These are phyloP conservation scores for Nemania diffusa DNA, from an alignment of 2,329 filamentous ascomycete genomes.

Conservation along the genomic window DNA sequence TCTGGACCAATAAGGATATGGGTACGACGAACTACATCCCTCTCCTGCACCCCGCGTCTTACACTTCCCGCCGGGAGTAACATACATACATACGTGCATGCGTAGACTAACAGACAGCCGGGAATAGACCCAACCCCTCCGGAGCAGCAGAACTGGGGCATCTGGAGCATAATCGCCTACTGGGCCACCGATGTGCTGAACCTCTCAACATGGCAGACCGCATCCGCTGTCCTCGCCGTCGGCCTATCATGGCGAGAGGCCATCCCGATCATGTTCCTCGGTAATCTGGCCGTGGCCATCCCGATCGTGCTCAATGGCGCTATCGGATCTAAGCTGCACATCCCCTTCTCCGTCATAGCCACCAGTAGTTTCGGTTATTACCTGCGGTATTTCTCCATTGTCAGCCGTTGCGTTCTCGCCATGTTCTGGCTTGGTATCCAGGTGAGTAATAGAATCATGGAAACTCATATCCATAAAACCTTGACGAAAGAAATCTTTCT, in stretches of 20 bases:
- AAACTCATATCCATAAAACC: too few species aligned
- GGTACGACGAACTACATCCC: conserved; percentile 36
- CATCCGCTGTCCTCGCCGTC: conserved; percentile 50
- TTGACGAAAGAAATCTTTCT: neutral
- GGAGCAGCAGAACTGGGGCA: conserved; percentile 53
- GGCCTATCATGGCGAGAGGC: conserved; percentile 52
- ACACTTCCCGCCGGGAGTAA: too few species aligned
- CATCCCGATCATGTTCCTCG: conserved; percentile 61
- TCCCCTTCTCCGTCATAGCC: conserved; percentile 59
- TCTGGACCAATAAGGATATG: conserved; percentile 54
- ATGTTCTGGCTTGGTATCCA: conserved; percentile 70
- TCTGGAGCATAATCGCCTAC: conserved; percentile 51
- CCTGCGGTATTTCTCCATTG: conserved; percentile 53
- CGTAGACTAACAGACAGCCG: conserved; percentile 36
- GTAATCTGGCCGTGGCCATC: conserved; percentile 68
- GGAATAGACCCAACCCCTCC: conserved; percentile 50
- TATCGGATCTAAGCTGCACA: conserved; percentile 58
- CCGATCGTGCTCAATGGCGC: conserved; percentile 61
- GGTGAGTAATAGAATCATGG: too few species aligned
- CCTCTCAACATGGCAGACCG: conserved; percentile 51
- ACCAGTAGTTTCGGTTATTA: conserved; percentile 60
- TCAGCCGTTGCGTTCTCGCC: conserved; percentile 56
- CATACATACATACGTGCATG: neutral
- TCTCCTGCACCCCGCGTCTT: neutral
- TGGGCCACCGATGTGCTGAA: conserved; percentile 53